A percentile compares a stretch with the other conserved stretches of the same genome.
Evolutionary conservation across 345 rosid species (phyloP).

Genomic region (Cardamine occulta): DNA sequence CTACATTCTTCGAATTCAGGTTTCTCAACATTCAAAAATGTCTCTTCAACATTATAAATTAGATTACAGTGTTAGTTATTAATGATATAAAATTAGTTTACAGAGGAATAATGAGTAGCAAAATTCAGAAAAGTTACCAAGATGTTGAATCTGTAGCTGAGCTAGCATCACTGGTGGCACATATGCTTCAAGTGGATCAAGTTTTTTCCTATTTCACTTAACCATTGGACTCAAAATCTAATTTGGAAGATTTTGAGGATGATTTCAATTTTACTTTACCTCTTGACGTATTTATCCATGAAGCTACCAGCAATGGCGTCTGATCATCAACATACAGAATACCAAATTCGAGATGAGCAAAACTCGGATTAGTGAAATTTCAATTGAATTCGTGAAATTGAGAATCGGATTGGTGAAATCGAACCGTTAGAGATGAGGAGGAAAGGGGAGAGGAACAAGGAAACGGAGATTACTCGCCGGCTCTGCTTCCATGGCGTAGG

Average conservation of each 20-base stretch:
- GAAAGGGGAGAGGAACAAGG: conserved; percentile 55
- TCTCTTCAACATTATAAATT: conserved; percentile 46
- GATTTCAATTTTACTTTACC: conserved; percentile 40
- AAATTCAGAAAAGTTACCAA: conserved; percentile 50
- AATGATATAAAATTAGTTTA: neutral
- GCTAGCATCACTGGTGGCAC: conserved; percentile 84
- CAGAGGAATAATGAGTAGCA: neutral
- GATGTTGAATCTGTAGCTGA: conserved; percentile 68
- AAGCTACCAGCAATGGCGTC: conserved; percentile 63
- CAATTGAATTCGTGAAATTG: neutral
- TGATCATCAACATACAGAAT: conserved; percentile 29
- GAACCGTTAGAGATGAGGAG: conserved; percentile 54
- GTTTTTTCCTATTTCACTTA: conserved; percentile 62
- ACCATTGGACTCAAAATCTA: too few species aligned
- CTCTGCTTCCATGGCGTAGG: conserved; percentile 50
- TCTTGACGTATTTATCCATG: conserved; percentile 74
- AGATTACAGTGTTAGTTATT: neutral
- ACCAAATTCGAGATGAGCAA: neutral
- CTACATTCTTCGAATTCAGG: conserved; percentile 66
- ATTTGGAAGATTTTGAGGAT: neutral
- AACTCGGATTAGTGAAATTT: neutral
- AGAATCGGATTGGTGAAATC: conserved; percentile 1
- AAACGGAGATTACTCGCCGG: conserved; percentile 67
- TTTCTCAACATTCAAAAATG: conserved; percentile 54
- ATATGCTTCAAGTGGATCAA: conserved; percentile 79